These are phyloP conservation scores for Leccinum ochraceum DNA, from an alignment of 768 basidiomycete species.

Conservation along the genomic window DNA sequence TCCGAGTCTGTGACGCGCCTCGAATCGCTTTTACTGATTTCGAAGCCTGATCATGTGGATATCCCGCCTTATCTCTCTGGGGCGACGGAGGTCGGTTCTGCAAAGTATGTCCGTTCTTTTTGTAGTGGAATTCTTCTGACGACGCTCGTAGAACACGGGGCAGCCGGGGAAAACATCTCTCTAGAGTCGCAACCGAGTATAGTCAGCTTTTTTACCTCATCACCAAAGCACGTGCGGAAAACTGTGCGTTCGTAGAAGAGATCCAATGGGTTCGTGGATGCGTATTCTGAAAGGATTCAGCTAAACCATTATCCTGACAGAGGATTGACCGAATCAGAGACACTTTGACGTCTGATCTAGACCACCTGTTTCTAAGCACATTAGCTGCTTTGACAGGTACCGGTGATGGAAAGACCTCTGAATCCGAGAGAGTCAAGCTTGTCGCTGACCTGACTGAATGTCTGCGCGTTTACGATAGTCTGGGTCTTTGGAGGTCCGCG, in stretches of 20 bases:
- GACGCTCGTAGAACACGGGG: slow-evolving; percentile 49
- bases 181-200: slow-evolving; percentile 87
- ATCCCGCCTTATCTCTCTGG: slow-evolving; percentile 32
- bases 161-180: slow-evolving; percentile 76
- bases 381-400: slow-evolving; percentile 53
- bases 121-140: neutral
- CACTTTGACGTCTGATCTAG: slow-evolving; percentile 83
- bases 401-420: slow-evolving; percentile 49
- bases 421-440: slow-evolving; percentile 42
- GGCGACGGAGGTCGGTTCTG: slow-evolving; percentile 36
- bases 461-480: slow-evolving; percentile 72
- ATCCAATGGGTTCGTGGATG: slow-evolving; percentile 75
- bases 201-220: slow-evolving; percentile 89
- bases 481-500: slow-evolving; percentile 84
- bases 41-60: slow-evolving; percentile 41
- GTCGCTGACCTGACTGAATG: slow-evolving; percentile 75
- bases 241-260: slow-evolving; percentile 78
- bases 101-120: slow-evolving; percentile 28
- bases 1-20: slow-evolving; percentile 89
- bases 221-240: slow-evolving; percentile 75
- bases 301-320: slow-evolving; percentile 41
- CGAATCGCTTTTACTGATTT: slow-evolving; percentile 79
- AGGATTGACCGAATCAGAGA: slow-evolving; percentile 82
- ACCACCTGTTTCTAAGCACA: slow-evolving; percentile 72
- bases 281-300: slow-evolving; percentile 7